These are phyloP conservation scores for Immersiella caudata DNA, from an alignment of 495 filamentous ascomycete species.

Conservation along the genomic window DNA sequence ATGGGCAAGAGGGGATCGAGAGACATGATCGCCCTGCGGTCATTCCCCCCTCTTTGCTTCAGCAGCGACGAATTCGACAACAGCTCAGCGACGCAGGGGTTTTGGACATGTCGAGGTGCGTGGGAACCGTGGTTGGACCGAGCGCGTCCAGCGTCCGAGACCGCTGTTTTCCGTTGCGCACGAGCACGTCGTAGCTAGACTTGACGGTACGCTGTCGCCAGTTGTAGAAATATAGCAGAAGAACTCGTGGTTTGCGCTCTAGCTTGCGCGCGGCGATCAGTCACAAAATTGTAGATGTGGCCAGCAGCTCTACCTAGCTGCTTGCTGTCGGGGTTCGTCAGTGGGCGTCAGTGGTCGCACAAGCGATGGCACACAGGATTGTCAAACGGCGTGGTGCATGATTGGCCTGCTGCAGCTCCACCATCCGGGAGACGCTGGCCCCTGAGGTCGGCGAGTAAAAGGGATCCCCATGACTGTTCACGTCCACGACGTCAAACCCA, in stretches of 20 bases:
- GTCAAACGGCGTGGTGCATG: background rate
- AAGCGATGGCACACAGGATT: background rate
- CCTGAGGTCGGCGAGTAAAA: background rate
- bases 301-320: background rate
- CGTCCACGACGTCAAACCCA: background rate
- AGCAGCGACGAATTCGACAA: constrained; percentile 2
- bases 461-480: background rate
- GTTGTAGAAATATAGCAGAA: background rate
- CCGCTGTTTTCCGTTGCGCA: background rate
- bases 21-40: constrained; percentile 66
- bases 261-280: background rate
- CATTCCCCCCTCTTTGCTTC: constrained; percentile 27
- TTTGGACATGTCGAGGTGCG: constrained; percentile 31
- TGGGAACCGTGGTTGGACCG: background rate
- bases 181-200: background rate
- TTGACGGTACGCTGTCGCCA: constrained; percentile 3
- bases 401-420: constrained; percentile 6
- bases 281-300: background rate
- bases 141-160: background rate
- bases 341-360: background rate
- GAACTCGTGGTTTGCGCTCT: background rate
- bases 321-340: background rate
- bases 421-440: background rate
- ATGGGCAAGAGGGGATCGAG: constrained; percentile 84
- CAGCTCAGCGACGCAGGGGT: constrained; percentile 17